These are phyloP conservation scores for Orbilia ellipsospora DNA, from an alignment of 2,329 filamentous ascomycete genomes.

Conservation along the genomic window DNA sequence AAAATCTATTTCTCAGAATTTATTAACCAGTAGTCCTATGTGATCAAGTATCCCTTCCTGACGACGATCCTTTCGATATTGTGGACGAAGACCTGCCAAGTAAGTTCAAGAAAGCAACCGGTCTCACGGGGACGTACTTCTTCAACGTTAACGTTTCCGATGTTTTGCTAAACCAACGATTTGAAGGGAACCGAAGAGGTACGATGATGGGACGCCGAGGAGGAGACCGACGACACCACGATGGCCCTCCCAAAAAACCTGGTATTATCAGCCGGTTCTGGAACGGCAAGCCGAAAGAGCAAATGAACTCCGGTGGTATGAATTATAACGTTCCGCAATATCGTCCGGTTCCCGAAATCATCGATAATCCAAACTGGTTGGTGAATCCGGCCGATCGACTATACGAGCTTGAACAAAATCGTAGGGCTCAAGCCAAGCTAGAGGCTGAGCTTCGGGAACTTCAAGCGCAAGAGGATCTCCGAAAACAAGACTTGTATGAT, in stretches of 20 bases:
- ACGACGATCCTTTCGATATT: background rate
- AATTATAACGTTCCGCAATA: background rate
- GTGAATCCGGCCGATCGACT: slow-evolving; percentile 11
- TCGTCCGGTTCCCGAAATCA: background rate
- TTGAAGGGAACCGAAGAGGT: background rate
- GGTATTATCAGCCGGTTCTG: background rate
- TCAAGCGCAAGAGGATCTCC: background rate
- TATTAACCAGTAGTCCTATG: too few relatives aligned
- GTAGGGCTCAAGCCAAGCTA: background rate
- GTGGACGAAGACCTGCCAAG: slow-evolving; percentile 9
- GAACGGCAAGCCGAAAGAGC: background rate
- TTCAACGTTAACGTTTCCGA: slow-evolving; percentile 16
- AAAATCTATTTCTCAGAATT: background rate
- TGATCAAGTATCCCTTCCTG: background rate
- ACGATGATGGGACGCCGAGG: background rate
- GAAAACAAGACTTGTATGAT: slow-evolving; percentile 13
- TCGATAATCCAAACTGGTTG: slow-evolving; percentile 21
- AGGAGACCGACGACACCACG: background rate
- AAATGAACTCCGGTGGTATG: slow-evolving; percentile 1
- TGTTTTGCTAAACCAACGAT: slow-evolving; percentile 3
- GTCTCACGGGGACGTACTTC: slow-evolving; percentile 12
- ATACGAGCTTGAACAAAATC: background rate
- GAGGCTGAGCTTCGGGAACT: background rate
- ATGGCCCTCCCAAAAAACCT: background rate
- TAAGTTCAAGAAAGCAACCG: slow-evolving; percentile 12